These are phyloP conservation scores for Colletotrichum paranaense DNA, from an alignment of 2,329 filamentous ascomycete species.

Conservation along the genomic window DNA sequence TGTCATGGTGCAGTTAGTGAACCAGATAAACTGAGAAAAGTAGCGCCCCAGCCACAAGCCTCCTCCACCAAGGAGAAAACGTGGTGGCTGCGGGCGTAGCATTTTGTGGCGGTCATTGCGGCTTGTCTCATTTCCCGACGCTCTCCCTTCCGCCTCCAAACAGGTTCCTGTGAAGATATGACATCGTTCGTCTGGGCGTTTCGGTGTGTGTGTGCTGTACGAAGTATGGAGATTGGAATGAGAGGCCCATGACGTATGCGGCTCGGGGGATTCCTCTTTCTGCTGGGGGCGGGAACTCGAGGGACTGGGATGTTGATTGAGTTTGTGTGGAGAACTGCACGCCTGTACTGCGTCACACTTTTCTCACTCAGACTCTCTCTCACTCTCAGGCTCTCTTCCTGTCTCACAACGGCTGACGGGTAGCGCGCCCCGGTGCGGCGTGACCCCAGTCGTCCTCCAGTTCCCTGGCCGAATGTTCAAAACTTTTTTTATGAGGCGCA, in stretches of 20 bases:
- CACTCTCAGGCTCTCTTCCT: neutral
- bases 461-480: neutral
- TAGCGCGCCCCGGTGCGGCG: constrained; percentile 17
- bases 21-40: neutral
- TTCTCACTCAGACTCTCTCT: neutral
- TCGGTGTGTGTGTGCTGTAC: too few relatives aligned
- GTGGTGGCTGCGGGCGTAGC: constrained; percentile 19
- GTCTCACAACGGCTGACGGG: constrained; percentile 3
- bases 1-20: constrained; percentile 27
- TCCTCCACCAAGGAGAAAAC: constrained; percentile 2
- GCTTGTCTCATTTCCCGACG: constrained; percentile 21
- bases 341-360: constrained; percentile 26
- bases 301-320: constrained; percentile 8
- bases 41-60: constrained; percentile 1
- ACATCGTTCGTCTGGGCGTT: constrained; percentile 17
- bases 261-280: constrained; percentile 22
- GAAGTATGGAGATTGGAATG: neutral
- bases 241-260: constrained; percentile 30
- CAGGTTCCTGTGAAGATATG: constrained; percentile 26
- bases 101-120: constrained; percentile 3
- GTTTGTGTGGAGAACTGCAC: constrained; percentile 16
- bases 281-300: neutral
- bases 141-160: constrained; percentile 3
- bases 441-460: neutral
- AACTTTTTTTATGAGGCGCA: neutral